Conservation (phyloP, 176 grass and related monocot species). For the Rhynchospora tenuis region DNA sequence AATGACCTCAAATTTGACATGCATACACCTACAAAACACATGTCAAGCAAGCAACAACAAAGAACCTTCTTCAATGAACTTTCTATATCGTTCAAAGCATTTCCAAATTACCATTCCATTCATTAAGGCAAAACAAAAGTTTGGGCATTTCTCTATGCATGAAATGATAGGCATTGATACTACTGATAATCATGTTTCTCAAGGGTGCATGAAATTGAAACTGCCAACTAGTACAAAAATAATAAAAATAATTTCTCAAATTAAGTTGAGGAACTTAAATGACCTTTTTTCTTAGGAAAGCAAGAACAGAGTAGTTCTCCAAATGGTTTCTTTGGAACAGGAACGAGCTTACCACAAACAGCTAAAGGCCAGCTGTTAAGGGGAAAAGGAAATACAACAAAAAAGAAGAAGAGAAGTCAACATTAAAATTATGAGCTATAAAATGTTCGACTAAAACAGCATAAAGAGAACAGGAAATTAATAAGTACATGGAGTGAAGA, state of each 20-base stretch:
- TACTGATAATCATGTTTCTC: background rate
- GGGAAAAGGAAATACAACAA: background rate
- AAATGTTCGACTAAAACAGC: background rate
- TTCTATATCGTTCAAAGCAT: background rate
- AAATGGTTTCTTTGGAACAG: conserved; percentile 45
- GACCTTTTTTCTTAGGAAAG: conserved; percentile 24
- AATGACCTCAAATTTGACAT: background rate
- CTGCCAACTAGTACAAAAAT: background rate
- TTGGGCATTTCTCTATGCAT: background rate
- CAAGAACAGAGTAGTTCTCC: conserved; percentile 36
- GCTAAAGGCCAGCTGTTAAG: conserved; percentile 54
- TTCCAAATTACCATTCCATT: background rate
- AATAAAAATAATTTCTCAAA: background rate
- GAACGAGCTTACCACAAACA: conserved; percentile 57
- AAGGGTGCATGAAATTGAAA: background rate
- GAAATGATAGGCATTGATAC: background rate
- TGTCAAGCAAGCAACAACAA: background rate
- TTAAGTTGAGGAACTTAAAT: background rate
- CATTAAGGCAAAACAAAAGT: background rate
- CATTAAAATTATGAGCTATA: background rate
- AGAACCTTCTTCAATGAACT: background rate
- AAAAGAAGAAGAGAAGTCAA: background rate
- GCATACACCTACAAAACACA: background rate
- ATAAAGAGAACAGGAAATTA: background rate
- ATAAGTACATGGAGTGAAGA: background rate